These are phyloP conservation scores for Arabidopsis thaliana DNA, from an alignment of 345 rosid genomes.

Conservation along the genomic window TAIR10.1 NC_003074.8:606501-607000, in stretches of 20 bases:
- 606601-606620: neutral
- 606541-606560: conserved; percentile 8
- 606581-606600: conserved; percentile 5
- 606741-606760: conserved; percentile 67
- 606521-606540: neutral
- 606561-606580: conserved; percentile 31
- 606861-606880: conserved; percentile 88
- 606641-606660: conserved; percentile 39
- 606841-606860: conserved; percentile 74
- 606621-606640: conserved; percentile 24
- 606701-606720: conserved; percentile 69
- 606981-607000: neutral
- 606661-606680: conserved; percentile 57
- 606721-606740: conserved; percentile 76
- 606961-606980: neutral
- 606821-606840: conserved; percentile 69
- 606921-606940: conserved; percentile 16
- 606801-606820: conserved; percentile 75
- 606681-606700: conserved; percentile 63
- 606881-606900: conserved; percentile 84
- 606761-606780: conserved; percentile 61
- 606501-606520: neutral
- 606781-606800: conserved; percentile 59
- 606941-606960: neutral
- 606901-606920: conserved; percentile 56